A percentile compares a stretch with the other conserved stretches of the same genome.
Evolutionary conservation across 257 asterid genomes (phyloP).

Genomic region (Salvia splendens): DNA sequence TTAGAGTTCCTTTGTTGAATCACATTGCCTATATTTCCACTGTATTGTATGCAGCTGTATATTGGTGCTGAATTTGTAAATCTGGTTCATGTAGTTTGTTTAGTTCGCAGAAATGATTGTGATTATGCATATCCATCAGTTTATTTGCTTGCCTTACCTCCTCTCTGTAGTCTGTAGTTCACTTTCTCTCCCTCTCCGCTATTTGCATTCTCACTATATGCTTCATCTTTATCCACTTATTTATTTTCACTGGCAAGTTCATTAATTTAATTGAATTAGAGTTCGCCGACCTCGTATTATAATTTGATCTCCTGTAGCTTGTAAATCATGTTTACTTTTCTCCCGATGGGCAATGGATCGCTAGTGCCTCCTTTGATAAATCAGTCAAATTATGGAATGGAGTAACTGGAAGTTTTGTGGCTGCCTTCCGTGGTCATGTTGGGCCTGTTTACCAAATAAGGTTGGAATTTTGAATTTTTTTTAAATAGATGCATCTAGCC

Average conservation of each 20-base stretch:
- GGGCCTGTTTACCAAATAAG: slow-evolving; percentile 97
- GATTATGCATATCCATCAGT: background rate
- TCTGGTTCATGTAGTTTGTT: background rate
- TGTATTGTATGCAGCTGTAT: too few relatives aligned
- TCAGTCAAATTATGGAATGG: slow-evolving; percentile 98
- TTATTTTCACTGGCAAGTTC: background rate
- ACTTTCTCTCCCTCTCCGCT: background rate
- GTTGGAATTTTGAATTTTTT: slow-evolving; percentile 42
- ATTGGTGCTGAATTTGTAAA: background rate
- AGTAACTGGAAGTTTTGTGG: slow-evolving; percentile 78
- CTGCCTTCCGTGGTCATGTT: slow-evolving; percentile 93
- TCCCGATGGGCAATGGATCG: slow-evolving; percentile 95
- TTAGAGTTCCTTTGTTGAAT: too few relatives aligned
- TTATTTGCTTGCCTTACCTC: background rate
- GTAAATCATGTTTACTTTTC: slow-evolving; percentile 96
- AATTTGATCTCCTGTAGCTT: slow-evolving; percentile 55
- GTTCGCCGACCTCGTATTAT: background rate
- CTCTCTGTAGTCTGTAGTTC: background rate
- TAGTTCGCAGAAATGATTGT: background rate
- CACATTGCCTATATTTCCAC: too few relatives aligned
- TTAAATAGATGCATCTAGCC: slow-evolving; percentile 1
- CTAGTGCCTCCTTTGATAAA: slow-evolving; percentile 95
- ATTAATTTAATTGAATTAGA: background rate
- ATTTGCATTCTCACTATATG: slow-evolving; percentile 7
- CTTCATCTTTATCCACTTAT: background rate